Conservation (phyloP, 2,329 filamentous ascomycete genomes). For the Calonectria pauciramosa region DNA sequence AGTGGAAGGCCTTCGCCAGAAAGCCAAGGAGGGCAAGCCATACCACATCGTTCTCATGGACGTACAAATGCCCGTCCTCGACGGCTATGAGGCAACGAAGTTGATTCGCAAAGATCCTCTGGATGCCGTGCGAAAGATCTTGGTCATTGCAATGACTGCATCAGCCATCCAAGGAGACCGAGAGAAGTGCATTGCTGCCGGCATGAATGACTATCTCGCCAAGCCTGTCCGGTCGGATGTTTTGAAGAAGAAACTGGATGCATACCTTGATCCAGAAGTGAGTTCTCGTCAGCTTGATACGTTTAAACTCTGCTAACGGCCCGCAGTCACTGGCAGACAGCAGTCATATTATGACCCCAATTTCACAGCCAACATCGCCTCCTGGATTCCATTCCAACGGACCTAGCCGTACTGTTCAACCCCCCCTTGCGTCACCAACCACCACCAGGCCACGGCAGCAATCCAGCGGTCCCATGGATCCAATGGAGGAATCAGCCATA, state of each 20-base stretch:
- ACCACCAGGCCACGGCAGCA: neutral
- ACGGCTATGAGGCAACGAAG: constrained; percentile 92
- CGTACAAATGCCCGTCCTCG: constrained; percentile 94
- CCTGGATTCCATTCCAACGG: constrained; percentile 20
- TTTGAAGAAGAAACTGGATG: constrained; percentile 83
- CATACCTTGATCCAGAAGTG: constrained; percentile 62
- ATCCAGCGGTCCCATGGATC: constrained; percentile 37
- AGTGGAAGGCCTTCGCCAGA: constrained; percentile 84
- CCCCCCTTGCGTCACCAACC: constrained; percentile 14
- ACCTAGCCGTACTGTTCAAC: constrained; percentile 26
- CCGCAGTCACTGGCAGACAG: constrained; percentile 23
- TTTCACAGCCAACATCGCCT: constrained; percentile 18
- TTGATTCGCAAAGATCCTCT: constrained; percentile 83
- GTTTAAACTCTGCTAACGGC: constrained; percentile 25
- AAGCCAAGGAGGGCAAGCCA: constrained; percentile 78
- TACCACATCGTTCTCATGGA: constrained; percentile 97
- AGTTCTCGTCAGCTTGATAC: neutral
- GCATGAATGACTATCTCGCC: constrained; percentile 97
- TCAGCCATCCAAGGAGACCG: constrained; percentile 94
- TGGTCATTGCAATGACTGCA: constrained; percentile 99
- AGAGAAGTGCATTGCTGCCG: constrained; percentile 94
- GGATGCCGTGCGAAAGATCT: constrained; percentile 81
- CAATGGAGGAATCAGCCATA: constrained; percentile 50
- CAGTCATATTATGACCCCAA: constrained; percentile 25
- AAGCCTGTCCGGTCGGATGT: constrained; percentile 94